Evolutionary conservation across 306 rosid genomes (phyloP).

Genomic region (Rubus parviflorus): DNA sequence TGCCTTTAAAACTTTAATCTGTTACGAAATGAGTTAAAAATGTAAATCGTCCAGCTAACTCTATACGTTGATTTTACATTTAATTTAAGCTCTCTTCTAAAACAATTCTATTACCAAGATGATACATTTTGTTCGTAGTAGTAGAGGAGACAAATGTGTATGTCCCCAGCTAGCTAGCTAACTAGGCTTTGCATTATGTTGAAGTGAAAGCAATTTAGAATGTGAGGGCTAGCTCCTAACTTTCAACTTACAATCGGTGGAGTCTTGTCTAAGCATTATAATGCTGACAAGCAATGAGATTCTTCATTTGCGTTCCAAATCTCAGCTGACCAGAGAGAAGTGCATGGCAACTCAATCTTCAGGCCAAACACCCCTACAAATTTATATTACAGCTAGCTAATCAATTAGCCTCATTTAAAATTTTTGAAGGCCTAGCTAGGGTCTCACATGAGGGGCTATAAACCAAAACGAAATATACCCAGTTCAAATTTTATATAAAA

Average conservation of each 20-base stretch:
- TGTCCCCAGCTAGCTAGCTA: background rate
- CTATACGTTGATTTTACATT: too few species aligned
- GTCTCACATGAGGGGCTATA: background rate
- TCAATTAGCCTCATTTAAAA: background rate
- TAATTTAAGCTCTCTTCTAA: too few species aligned
- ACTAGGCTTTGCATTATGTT: background rate
- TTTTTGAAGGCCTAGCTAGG: background rate
- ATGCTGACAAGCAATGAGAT: background rate
- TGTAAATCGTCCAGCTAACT: too few species aligned
- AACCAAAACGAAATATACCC: background rate
- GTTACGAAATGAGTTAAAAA: too few species aligned
- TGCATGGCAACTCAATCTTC: conserved; percentile 5
- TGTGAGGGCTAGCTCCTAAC: background rate
- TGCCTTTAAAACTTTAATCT: background rate
- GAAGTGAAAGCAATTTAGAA: background rate
- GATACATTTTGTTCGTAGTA: background rate
- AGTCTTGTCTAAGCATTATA: background rate
- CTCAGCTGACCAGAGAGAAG: background rate
- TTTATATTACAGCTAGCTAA: background rate
- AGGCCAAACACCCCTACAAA: background rate
- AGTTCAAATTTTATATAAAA: background rate
- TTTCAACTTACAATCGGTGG: background rate
- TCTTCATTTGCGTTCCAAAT: background rate
- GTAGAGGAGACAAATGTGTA: background rate
- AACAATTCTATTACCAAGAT: too few species aligned